Conservation (phyloP, 495 filamentous ascomycete species). For the Neurospora discreta region DNA sequence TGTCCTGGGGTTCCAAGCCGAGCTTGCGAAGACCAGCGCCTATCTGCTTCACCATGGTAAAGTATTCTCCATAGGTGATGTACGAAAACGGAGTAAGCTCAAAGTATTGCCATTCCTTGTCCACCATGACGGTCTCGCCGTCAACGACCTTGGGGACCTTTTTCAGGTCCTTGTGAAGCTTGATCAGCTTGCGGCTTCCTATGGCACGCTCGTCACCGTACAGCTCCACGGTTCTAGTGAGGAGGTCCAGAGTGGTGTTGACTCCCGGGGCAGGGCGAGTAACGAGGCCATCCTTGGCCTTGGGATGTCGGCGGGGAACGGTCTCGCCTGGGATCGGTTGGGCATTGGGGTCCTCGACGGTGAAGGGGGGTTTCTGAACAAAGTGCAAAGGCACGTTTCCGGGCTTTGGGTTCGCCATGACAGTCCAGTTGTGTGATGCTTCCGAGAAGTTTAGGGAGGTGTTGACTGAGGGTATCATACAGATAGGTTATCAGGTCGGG, state of each 20-base stretch:
- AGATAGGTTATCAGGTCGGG: neutral
- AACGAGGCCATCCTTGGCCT: slow-evolving; percentile 40
- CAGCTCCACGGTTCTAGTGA: slow-evolving; percentile 40
- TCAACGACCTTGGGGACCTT: slow-evolving; percentile 58
- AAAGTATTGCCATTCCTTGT: slow-evolving; percentile 59
- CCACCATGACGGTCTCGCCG: slow-evolving; percentile 47
- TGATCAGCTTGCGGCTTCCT: slow-evolving; percentile 45
- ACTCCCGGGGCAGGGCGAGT: slow-evolving; percentile 40
- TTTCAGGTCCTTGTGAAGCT: slow-evolving; percentile 50
- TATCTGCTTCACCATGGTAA: slow-evolving; percentile 37
- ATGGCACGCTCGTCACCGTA: slow-evolving; percentile 47
- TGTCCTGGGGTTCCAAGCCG: slow-evolving; percentile 38
- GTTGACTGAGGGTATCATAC: neutral
- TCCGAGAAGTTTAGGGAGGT: neutral
- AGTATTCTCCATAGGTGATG: slow-evolving; percentile 51
- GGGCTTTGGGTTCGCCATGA: neutral
- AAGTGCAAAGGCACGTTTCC: slow-evolving; percentile 26
- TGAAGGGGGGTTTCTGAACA: slow-evolving; percentile 42
- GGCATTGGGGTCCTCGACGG: slow-evolving; percentile 39
- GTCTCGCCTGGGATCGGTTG: slow-evolving; percentile 48
- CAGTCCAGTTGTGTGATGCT: neutral
- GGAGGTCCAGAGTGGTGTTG: slow-evolving; percentile 47
- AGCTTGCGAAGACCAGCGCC: slow-evolving; percentile 48
- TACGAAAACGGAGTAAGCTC: slow-evolving; percentile 51
- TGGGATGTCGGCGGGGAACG: slow-evolving; percentile 47